phyloP scores from a whole-genome alignment of 2,329 filamentous ascomycete genomes.

The Calycina herbarum region DNA sequence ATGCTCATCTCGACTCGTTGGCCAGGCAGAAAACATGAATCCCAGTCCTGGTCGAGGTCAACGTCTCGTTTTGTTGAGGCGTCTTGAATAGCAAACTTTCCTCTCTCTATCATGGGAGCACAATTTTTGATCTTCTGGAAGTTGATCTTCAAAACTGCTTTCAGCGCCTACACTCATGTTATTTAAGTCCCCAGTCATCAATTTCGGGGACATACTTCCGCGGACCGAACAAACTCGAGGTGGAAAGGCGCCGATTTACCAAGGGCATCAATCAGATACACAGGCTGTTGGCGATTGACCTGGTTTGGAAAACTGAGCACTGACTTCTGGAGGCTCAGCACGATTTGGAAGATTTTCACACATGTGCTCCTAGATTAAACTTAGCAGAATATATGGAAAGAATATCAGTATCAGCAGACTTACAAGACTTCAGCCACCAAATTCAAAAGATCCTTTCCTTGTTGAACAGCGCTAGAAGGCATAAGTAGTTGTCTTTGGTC shows the following conservation, averaged over 20 bases:
- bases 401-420: neutral
- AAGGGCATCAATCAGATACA: conserved; percentile 36
- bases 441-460: conserved; percentile 16
- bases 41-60: conserved; percentile 29
- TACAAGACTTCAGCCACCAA: conserved; percentile 20
- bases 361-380: conserved; percentile 20
- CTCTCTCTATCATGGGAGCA: conserved; percentile 29
- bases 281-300: conserved; percentile 37
- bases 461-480: neutral
- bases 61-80: conserved; percentile 25
- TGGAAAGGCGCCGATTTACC: conserved; percentile 34
- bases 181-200: neutral
- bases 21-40: conserved; percentile 34
- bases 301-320: conserved; percentile 31
- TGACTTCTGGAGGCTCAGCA: conserved; percentile 28
- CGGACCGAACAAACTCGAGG: conserved; percentile 35
- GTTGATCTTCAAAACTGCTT: conserved; percentile 32
- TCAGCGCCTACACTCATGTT: conserved; percentile 22
- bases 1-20: conserved; percentile 39
- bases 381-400: neutral
- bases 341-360: conserved; percentile 29
- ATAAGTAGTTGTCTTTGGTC: neutral
- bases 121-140: conserved; percentile 26
- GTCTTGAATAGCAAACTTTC: conserved; percentile 35
- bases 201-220: conserved; percentile 19